These are phyloP conservation scores for Rhizopogon roseolus DNA, from an alignment of 768 basidiomycete genomes.

Conservation along the genomic window DNA sequence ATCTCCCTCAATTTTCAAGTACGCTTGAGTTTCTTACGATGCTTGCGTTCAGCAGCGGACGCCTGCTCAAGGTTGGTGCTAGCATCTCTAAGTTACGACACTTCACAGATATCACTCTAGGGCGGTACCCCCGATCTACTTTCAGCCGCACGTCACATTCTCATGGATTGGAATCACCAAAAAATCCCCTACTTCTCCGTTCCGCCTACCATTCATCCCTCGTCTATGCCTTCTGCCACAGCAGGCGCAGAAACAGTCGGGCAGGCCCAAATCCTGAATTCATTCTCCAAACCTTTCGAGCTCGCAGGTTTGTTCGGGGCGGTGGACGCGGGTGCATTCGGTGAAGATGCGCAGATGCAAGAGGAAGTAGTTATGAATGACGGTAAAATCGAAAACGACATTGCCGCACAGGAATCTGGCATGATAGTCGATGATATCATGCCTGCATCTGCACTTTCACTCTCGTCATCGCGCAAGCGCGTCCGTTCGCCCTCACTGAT, in stretches of 20 bases:
- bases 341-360: conserved; percentile 28
- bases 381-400: conserved; percentile 33
- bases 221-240: conserved; percentile 58
- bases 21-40: conserved; percentile 86
- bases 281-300: conserved; percentile 76
- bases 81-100: neutral
- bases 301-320: conserved; percentile 76
- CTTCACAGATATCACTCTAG: conserved; percentile 27
- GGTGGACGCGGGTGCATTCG: conserved; percentile 80
- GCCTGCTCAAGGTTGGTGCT: conserved; percentile 67
- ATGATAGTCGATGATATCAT: conserved; percentile 37
- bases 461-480: conserved; percentile 7
- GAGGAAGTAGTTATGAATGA: conserved; percentile 43
- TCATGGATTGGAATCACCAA: conserved; percentile 94
- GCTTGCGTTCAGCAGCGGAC: conserved; percentile 78
- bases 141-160: conserved; percentile 73
- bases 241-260: conserved; percentile 79
- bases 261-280: conserved; percentile 70
- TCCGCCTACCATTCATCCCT: conserved; percentile 78
- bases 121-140: conserved; percentile 90
- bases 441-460: conserved; percentile 25
- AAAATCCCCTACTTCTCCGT: conserved; percentile 87
- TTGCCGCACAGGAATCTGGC: conserved; percentile 29
- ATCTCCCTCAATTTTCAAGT: conserved; percentile 67
- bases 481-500: conserved; percentile 23